A percentile compares a stretch with the other conserved stretches of the same genome.
Evolutionary conservation across 2,329 filamentous ascomycete genomes (phyloP).

Genomic region (Fusarium coffeatum): DNA sequence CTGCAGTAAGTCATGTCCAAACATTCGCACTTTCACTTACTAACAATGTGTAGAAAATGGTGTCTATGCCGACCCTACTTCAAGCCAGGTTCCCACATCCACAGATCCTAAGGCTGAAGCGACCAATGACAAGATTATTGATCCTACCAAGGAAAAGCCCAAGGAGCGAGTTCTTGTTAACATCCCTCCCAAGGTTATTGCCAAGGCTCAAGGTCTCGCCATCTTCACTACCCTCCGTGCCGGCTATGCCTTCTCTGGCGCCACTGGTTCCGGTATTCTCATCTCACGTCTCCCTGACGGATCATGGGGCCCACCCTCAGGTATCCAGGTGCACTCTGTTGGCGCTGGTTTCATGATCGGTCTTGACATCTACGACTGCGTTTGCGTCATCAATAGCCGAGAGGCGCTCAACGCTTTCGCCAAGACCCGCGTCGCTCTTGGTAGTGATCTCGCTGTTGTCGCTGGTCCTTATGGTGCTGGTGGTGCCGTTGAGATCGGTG

Average conservation of each 20-base stretch:
- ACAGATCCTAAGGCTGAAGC: conserved; percentile 48
- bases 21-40: background rate
- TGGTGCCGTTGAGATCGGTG: conserved; percentile 73
- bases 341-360: conserved; percentile 84
- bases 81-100: conserved; percentile 47
- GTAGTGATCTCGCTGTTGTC: conserved; percentile 80
- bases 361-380: conserved; percentile 89
- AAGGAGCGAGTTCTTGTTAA: conserved; percentile 64
- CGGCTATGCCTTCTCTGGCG: conserved; percentile 73
- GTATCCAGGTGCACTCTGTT: conserved; percentile 83
- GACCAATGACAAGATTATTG: conserved; percentile 46
- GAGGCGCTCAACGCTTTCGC: conserved; percentile 83
- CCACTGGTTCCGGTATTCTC: conserved; percentile 73
- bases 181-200: conserved; percentile 69
- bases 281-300: conserved; percentile 72
- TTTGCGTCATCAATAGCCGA: conserved; percentile 84
- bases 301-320: conserved; percentile 82
- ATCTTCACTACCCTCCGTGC: conserved; percentile 79
- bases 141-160: conserved; percentile 53
- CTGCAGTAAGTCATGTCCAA: conserved; percentile 72
- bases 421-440: conserved; percentile 78
- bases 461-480: conserved; percentile 78
- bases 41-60: conserved; percentile 58
- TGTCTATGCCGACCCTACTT: conserved; percentile 58
- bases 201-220: conserved; percentile 74